Evolutionary conservation across 1,284 basidiomycete species (phyloP), one percentile per base, ranked within the genome.

Genomic region (Apiotrichum laibachii): DNA sequence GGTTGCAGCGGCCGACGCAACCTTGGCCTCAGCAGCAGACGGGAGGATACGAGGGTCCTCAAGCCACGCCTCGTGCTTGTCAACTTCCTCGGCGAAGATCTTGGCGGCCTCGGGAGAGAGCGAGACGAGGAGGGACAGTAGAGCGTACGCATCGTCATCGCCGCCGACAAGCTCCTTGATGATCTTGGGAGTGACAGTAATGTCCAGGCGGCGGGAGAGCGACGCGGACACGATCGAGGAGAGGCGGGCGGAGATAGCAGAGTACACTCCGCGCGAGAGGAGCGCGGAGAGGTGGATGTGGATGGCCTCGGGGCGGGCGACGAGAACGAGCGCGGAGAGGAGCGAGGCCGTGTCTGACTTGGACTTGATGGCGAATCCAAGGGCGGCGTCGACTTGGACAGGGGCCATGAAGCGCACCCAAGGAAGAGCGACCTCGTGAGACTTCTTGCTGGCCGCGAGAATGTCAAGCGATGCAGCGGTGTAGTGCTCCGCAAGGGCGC

Each of bases 361-460:
- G 13, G 10, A 34, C 31, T 49, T 57, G 22, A 52, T 35, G 13
- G 47, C 8, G 2, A 40, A 39, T 35, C 37, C 44, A 13, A 63
- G 42, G 1, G 70, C 42, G 5, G 48, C n/a, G 15, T 56, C 52
- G 2, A 67, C 67, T 42, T 69, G 61, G 3, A 53, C 18, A 2
- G 63, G 19, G 2, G 33, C 21, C 26, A 74, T 57, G 64, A 74
- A 73, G 11, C 60, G 56, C 1, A 62, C 65, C 73, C 73, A 76
- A 0, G 71, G 72, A 11, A 42, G 44, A 5, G 70, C 34, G 7
- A 61, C 46, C 16, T 47, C 39, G 33, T 59, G 49, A 45, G 53
- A 35, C 7, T 21, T 60, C 56, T 69, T 68, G 59, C 67, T 69
- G 49, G 67, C 65, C 11, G 52, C 46, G n/a, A 69, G 40, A 2